Percentiles rank a stretch among this genome's conserved stretches.
Conservation (phyloP, 2,329 filamentous ascomycete genomes). For the Ophioceras dolichostomum region DNA sequence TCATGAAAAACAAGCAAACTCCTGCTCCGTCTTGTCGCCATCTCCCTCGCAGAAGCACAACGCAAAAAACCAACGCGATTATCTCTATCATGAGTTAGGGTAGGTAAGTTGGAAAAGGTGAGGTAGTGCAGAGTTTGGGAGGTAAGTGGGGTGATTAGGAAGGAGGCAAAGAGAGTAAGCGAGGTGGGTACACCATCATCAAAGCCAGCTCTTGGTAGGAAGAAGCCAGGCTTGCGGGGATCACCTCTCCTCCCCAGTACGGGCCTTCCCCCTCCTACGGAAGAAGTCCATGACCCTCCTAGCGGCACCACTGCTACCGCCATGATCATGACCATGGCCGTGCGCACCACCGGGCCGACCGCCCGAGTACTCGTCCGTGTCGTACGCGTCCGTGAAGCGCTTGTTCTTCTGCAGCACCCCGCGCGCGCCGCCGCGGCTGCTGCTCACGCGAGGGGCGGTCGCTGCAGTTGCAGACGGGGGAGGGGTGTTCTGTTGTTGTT, state of each 20-base stretch:
- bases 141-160: no score
- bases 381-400: conserved; percentile 81
- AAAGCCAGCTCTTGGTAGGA: not conserved
- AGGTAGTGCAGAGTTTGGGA: no score
- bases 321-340: conserved; percentile 45
- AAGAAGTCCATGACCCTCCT: conserved; percentile 98
- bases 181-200: no score
- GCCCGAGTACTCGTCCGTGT: conserved; percentile 54
- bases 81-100: not conserved
- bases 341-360: no score
- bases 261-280: conserved; percentile 68
- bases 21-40: no score
- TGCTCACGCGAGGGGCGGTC: no score
- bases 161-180: no score
- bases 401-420: conserved; percentile 72
- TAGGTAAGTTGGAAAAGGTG: not conserved
- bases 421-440: not conserved
- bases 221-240: not conserved
- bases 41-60: no score
- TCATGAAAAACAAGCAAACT: no score
- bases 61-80: not conserved
- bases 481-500: conserved; percentile 17
- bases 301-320: conserved; percentile 75
- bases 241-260: conserved; percentile 47
- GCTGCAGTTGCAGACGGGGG: conserved; percentile 10